Evolutionary conservation across 148 eudicot species (phyloP).

Genomic region (Silene uniflora): DNA sequence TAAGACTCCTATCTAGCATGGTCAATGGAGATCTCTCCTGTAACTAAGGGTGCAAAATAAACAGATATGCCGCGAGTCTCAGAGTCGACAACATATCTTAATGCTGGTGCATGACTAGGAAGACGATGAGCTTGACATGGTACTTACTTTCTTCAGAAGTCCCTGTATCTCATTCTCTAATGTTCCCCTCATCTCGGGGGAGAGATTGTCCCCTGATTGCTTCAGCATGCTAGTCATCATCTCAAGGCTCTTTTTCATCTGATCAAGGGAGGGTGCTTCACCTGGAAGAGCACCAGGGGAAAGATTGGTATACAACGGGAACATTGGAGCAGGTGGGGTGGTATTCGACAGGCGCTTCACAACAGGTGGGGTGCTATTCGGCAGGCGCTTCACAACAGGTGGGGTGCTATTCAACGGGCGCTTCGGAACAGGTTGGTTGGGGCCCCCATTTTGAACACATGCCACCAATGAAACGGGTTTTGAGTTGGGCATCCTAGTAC

Average conservation of each 20-base stretch:
- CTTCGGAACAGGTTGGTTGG: background rate
- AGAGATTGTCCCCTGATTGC: slow-evolving; percentile 58
- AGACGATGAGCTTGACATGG: slow-evolving; percentile 52
- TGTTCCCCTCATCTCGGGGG: slow-evolving; percentile 53
- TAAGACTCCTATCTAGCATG: slow-evolving; percentile 6
- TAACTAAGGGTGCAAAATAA: background rate
- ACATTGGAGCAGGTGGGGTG: slow-evolving; percentile 1
- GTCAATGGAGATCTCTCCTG: background rate
- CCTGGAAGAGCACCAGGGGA: slow-evolving; percentile 8
- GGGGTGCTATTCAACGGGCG: background rate
- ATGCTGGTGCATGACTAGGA: slow-evolving; percentile 21
- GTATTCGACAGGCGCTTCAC: background rate
- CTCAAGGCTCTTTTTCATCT: slow-evolving; percentile 62
- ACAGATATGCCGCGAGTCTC: background rate
- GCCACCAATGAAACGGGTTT: slow-evolving; percentile 38
- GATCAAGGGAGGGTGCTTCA: slow-evolving; percentile 39
- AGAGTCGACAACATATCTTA: slow-evolving; percentile 11
- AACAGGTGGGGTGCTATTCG: slow-evolving; percentile 7
- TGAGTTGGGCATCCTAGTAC: slow-evolving; percentile 24
- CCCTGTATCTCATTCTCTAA: slow-evolving; percentile 64
- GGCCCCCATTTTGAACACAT: slow-evolving; percentile 29
- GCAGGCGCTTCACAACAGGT: background rate
- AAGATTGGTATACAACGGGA: background rate
- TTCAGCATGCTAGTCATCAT: slow-evolving; percentile 71
- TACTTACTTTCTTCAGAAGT: slow-evolving; percentile 60